phyloP scores from a whole-genome alignment of 2,329 filamentous ascomycete genomes.

The Penicillium occitanis region DNA sequence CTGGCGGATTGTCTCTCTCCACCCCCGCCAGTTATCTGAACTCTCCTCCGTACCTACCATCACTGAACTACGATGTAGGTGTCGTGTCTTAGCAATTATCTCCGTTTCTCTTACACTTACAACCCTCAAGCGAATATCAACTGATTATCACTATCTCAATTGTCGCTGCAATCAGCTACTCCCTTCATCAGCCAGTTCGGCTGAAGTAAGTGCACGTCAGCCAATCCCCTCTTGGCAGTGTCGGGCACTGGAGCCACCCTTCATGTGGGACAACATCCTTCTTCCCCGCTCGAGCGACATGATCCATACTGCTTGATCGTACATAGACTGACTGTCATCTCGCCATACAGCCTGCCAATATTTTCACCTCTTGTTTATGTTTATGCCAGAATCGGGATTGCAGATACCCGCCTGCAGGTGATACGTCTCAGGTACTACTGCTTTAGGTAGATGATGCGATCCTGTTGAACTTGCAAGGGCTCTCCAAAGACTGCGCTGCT shows the following conservation, averaged over 20 bases:
- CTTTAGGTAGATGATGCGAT: constrained; percentile 12
- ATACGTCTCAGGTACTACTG: neutral
- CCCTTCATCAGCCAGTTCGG: neutral
- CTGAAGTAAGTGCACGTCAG: neutral
- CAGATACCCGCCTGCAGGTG: constrained; percentile 1
- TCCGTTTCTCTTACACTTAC: too few species aligned
- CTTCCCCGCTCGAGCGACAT: constrained; percentile 15
- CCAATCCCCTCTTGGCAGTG: neutral
- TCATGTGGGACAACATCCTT: constrained; percentile 15
- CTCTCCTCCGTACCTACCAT: neutral
- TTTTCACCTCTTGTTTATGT: neutral
- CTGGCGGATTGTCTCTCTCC: neutral
- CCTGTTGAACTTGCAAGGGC: neutral
- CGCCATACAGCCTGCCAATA: neutral
- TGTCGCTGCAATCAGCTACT: neutral
- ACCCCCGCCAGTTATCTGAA: constrained; percentile 1
- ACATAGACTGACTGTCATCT: constrained; percentile 8
- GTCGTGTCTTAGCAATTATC: neutral
- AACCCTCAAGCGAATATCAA: neutral
- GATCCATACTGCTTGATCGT: neutral
- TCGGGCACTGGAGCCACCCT: constrained; percentile 3
- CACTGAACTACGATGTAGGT: neutral
- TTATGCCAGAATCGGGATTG: neutral
- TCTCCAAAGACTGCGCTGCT: constrained; percentile 1
- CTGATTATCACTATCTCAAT: neutral